Percentiles rank a stretch among this genome's conserved stretches.
Conservation (phyloP, 768 basidiomycete genomes). For the Paxillus ammoniavirescens region DNA sequence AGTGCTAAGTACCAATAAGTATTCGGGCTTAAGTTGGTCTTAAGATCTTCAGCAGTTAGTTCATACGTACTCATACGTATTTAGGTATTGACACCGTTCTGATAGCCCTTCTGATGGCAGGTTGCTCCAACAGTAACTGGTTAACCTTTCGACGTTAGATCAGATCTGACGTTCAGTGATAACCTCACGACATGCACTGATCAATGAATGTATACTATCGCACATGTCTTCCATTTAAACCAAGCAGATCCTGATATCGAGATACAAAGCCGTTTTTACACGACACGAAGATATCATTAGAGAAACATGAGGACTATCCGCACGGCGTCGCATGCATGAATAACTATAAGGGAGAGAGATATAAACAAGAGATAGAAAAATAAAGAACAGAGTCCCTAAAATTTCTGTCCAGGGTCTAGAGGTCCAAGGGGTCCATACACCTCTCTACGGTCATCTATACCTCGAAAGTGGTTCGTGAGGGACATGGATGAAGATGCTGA, state of each 20-base stretch:
- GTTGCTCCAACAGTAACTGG: too few relatives aligned
- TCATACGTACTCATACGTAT: too few relatives aligned
- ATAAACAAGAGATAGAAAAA: constrained; percentile 31
- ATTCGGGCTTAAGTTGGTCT: too few relatives aligned
- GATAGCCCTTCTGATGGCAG: too few relatives aligned
- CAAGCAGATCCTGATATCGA: constrained; percentile 4
- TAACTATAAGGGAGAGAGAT: constrained; percentile 3
- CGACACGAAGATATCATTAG: not conserved
- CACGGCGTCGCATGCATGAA: not conserved
- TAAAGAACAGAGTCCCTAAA: constrained; percentile 35
- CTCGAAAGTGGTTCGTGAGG: constrained; percentile 21
- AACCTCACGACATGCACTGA: too few relatives aligned
- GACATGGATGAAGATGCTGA: constrained; percentile 35
- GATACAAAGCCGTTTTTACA: constrained; percentile 11
- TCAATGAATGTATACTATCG: too few relatives aligned
- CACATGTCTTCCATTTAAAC: not conserved
- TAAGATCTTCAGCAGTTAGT: too few relatives aligned
- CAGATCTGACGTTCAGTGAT: too few relatives aligned
- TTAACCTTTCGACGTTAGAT: too few relatives aligned
- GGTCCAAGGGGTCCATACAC: constrained; percentile 56
- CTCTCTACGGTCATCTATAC: constrained; percentile 28
- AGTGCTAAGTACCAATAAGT: too few relatives aligned
- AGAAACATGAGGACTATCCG: not conserved
- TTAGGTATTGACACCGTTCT: too few relatives aligned
- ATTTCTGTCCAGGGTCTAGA: constrained; percentile 56